These are phyloP conservation scores for Lipomyces chichibuensis DNA, from an alignment of 805 yeast genomes.

Conservation along the genomic window DNA sequence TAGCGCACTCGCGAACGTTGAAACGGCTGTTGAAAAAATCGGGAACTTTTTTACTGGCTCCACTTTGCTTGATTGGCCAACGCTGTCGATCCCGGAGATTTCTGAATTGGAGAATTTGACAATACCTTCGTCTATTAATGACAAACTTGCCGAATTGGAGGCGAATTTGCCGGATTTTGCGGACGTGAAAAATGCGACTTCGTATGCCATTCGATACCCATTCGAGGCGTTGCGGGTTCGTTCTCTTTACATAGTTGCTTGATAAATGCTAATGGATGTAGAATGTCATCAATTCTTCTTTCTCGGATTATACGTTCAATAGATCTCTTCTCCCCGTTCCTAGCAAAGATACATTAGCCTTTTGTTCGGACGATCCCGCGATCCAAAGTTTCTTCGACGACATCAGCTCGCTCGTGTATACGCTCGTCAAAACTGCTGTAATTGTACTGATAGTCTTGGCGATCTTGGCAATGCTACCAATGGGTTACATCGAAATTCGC, in stretches of 20 bases:
- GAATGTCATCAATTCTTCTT: conserved; percentile 14
- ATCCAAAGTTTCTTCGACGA: conserved; percentile 48
- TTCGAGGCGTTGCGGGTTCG: conserved; percentile 51
- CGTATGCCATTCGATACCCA: conserved; percentile 59
- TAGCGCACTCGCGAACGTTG: conserved; percentile 57
- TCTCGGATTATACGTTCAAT: conserved; percentile 39
- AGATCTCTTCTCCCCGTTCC: conserved; percentile 51
- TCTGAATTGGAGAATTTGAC: conserved; percentile 57
- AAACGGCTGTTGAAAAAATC: conserved; percentile 56
- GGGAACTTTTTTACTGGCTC: conserved; percentile 58
- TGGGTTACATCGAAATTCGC: conserved; percentile 51
- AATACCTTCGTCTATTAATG: conserved; percentile 68
- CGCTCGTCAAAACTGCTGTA: conserved; percentile 48
- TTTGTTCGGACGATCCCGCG: conserved; percentile 46
- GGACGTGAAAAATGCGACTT: conserved; percentile 62
- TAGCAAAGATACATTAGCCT: conserved; percentile 40
- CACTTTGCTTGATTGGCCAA: conserved; percentile 47
- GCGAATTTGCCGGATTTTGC: conserved; percentile 66
- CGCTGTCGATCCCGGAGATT: conserved; percentile 51
- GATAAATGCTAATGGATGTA: background rate
- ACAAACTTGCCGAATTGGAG: conserved; percentile 56
- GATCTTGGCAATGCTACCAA: conserved; percentile 49
- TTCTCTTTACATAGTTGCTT: background rate
- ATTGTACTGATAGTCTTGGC: conserved; percentile 49
- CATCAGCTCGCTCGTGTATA: conserved; percentile 44